Conservation (phyloP, 352 stramenopile genomes). For the Albugo laibachii region DNA sequence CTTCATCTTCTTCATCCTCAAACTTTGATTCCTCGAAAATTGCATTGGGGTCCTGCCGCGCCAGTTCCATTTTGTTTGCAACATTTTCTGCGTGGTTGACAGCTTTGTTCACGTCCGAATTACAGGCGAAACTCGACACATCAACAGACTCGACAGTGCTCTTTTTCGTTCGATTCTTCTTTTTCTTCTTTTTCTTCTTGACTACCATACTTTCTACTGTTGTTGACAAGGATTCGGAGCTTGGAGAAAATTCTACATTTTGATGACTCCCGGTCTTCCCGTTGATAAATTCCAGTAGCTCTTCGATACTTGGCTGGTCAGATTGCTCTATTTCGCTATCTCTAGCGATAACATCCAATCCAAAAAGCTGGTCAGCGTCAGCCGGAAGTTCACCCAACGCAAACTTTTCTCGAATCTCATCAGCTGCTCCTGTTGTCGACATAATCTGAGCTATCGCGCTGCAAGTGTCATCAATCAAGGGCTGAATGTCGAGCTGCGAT, state of each 20-base stretch:
- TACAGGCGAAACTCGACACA: neutral
- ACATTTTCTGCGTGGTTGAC: neutral
- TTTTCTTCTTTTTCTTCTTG: conserved; percentile 52
- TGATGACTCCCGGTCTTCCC: conserved; percentile 16
- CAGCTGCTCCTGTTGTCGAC: conserved; percentile 51
- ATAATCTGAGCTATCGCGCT: conserved; percentile 70
- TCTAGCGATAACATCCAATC: conserved; percentile 54
- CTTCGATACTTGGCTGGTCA: conserved; percentile 61
- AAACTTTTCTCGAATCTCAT: conserved; percentile 63
- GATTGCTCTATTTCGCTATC: conserved; percentile 56
- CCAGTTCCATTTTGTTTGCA: conserved; percentile 13
- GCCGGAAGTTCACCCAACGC: conserved; percentile 27
- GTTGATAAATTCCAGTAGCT: conserved; percentile 69
- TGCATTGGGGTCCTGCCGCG: conserved; percentile 46
- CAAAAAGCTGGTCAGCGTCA: conserved; percentile 1
- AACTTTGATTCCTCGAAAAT: conserved; percentile 67
- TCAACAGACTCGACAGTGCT: conserved; percentile 4
- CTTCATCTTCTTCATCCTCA: conserved; percentile 59
- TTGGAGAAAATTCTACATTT: conserved; percentile 13
- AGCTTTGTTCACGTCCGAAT: neutral
- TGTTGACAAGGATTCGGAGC: conserved; percentile 4
- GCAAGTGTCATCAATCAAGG: conserved; percentile 58
- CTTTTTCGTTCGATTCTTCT: conserved; percentile 15
- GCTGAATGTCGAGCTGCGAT: conserved; percentile 64
- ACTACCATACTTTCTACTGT: conserved; percentile 24